These are phyloP conservation scores for Akanthomyces dipterigenus DNA, from an alignment of 2,329 filamentous ascomycete species.

Conservation along the genomic window DNA sequence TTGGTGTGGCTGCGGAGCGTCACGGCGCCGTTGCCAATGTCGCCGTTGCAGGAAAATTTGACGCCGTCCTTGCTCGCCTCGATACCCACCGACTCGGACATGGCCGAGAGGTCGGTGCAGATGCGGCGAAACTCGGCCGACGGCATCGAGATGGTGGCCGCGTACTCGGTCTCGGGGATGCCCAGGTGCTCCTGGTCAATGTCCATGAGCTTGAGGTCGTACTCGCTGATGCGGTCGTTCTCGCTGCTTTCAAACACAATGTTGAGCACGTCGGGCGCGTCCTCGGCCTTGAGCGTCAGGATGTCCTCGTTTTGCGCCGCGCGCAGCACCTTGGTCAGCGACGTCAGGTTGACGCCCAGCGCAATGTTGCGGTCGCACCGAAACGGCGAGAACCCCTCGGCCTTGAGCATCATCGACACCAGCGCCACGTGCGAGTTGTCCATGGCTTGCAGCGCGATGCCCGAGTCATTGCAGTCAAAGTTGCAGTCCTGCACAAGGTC, in stretches of 20 bases:
- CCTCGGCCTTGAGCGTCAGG: constrained; percentile 94
- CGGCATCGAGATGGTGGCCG: constrained; percentile 84
- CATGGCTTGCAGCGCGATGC: constrained; percentile 97
- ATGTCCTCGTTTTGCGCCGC: constrained; percentile 92
- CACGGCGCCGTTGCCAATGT: constrained; percentile 93
- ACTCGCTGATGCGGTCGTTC: constrained; percentile 91
- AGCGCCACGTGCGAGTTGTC: constrained; percentile 99
- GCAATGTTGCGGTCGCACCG: constrained; percentile 99
- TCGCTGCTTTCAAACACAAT: constrained; percentile 87
- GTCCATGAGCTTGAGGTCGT: constrained; percentile 99
- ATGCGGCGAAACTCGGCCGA: constrained; percentile 88
- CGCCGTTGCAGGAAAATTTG: constrained; percentile 87
- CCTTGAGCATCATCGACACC: constrained; percentile 97
- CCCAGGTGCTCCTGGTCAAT: constrained; percentile 99
- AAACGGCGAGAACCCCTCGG: constrained; percentile 89
- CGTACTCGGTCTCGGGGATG: constrained; percentile 98
- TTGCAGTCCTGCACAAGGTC: constrained; percentile 99
- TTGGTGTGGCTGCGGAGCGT: constrained; percentile 84
- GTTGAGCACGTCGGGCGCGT: constrained; percentile 92
- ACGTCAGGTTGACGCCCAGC: constrained; percentile 92
- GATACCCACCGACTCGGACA: constrained; percentile 95
- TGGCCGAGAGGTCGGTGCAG: constrained; percentile 80
- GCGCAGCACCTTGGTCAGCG: constrained; percentile 93
- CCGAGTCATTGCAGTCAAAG: constrained; percentile 99
- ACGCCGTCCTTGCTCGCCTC: constrained; percentile 96